Percentiles rank a stretch among this genome's conserved stretches.
Conservation (phyloP, 805 yeast genomes). For the Zygosaccharomyces bisporus region DNA sequence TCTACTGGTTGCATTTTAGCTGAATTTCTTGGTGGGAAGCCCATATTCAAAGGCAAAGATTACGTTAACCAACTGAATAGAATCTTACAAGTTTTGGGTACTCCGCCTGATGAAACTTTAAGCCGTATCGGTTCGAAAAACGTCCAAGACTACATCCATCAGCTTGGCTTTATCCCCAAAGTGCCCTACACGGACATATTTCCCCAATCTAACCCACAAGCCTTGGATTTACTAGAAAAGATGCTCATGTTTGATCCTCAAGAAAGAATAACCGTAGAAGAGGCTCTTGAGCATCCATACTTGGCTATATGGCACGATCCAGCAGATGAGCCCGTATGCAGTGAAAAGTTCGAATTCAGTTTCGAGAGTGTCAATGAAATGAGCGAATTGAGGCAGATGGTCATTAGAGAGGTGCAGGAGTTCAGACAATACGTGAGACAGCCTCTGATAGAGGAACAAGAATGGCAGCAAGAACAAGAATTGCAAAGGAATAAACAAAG, state of each 20-base stretch:
- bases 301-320: slow-evolving; percentile 90
- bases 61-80: slow-evolving; percentile 92
- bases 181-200: slow-evolving; percentile 67
- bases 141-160: slow-evolving; percentile 88
- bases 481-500: slow-evolving; percentile 24
- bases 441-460: slow-evolving; percentile 59
- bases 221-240: slow-evolving; percentile 71
- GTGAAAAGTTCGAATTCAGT: slow-evolving; percentile 75
- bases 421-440: slow-evolving; percentile 79
- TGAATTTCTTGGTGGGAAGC: slow-evolving; percentile 85
- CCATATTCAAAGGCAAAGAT: slow-evolving; percentile 92
- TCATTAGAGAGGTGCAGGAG: slow-evolving; percentile 70
- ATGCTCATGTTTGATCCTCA: slow-evolving; percentile 87
- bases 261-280: slow-evolving; percentile 78
- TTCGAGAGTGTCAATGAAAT: slow-evolving; percentile 84
- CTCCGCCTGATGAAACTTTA: slow-evolving; percentile 73
- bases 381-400: slow-evolving; percentile 68
- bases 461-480: slow-evolving; percentile 30
- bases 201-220: slow-evolving; percentile 84
- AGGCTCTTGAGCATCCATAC: slow-evolving; percentile 88
- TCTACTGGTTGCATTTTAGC: slow-evolving; percentile 97
- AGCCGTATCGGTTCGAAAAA: slow-evolving; percentile 74
- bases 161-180: slow-evolving; percentile 76
- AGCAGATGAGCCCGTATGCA: slow-evolving; percentile 82
- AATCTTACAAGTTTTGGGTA: slow-evolving; percentile 83